These are phyloP conservation scores for Cytospora piceicola DNA, from an alignment of 2,329 filamentous ascomycete genomes.

Conservation along the genomic window DNA sequence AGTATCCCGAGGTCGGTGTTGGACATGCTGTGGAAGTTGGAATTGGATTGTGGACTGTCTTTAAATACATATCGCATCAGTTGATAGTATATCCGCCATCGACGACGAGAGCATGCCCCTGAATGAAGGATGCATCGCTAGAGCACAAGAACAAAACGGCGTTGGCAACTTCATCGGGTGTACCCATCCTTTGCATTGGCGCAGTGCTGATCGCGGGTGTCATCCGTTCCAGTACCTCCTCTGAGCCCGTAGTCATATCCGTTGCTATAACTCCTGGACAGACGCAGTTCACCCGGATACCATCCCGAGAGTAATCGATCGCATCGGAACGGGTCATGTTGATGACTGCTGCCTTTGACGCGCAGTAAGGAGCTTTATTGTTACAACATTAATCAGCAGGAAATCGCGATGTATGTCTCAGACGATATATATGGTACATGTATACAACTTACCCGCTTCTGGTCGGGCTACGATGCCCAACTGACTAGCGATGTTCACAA, in stretches of 20 bases:
- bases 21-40: too few relatives aligned
- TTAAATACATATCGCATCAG: conserved; percentile 29
- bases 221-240: conserved; percentile 45
- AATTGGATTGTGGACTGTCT: background rate
- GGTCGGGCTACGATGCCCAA: conserved; percentile 54
- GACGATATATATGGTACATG: background rate
- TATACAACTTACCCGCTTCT: conserved; percentile 45
- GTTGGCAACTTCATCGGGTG: conserved; percentile 53
- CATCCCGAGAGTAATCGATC: conserved; percentile 56
- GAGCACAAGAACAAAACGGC: conserved; percentile 55
- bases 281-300: conserved; percentile 45
- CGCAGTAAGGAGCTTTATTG: conserved; percentile 56
- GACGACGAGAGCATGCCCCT: conserved; percentile 56
- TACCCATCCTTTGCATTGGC: conserved; percentile 56
- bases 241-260: conserved; percentile 48
- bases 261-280: conserved; percentile 51
- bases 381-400: background rate
- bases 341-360: conserved; percentile 62
- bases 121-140: conserved; percentile 53
- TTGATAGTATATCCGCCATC: conserved; percentile 59
- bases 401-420: background rate
- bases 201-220: conserved; percentile 49
- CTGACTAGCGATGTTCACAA: conserved; percentile 59
- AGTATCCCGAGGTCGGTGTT: too few relatives aligned
- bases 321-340: conserved; percentile 61